phyloP scores from a whole-genome alignment of 495 filamentous ascomycete genomes.

The Articulospora tetracladia region DNA sequence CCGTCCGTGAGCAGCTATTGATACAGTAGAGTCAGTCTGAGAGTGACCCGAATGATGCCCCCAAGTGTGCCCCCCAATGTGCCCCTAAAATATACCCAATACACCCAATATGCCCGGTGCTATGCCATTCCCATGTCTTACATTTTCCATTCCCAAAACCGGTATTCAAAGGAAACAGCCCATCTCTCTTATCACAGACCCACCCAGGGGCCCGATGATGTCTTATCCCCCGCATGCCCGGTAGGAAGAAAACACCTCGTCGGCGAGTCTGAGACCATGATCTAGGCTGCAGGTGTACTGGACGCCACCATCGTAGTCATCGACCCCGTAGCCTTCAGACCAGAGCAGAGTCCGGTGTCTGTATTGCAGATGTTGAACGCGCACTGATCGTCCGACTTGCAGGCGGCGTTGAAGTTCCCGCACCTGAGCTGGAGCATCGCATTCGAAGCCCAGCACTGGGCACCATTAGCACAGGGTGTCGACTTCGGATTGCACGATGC shows the following conservation, averaged over 20 bases:
- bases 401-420: slow-evolving; percentile 10
- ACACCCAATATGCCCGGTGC: too few species aligned
- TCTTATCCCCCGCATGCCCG: background rate
- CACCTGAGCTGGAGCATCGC: slow-evolving; percentile 3
- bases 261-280: background rate
- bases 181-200: too few species aligned
- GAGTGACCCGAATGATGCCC: too few species aligned
- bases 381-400: slow-evolving; percentile 6
- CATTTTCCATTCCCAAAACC: too few species aligned
- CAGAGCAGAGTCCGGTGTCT: background rate
- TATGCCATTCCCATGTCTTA: too few species aligned
- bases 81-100: too few species aligned
- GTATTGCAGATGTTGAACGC: slow-evolving; percentile 8
- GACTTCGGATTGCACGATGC: background rate
- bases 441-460: slow-evolving; percentile 3
- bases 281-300: background rate
- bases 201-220: background rate
- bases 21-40: too few species aligned
- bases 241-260: background rate
- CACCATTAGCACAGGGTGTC: slow-evolving; percentile 5
- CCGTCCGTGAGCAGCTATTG: too few species aligned
- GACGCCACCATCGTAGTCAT: background rate
- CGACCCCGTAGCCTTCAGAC: background rate
- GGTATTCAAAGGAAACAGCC: too few species aligned
- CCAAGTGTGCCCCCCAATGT: too few species aligned